These are phyloP conservation scores for Candida palmyrensis DNA, from an alignment of 805 yeast species.

Conservation along the genomic window DNA sequence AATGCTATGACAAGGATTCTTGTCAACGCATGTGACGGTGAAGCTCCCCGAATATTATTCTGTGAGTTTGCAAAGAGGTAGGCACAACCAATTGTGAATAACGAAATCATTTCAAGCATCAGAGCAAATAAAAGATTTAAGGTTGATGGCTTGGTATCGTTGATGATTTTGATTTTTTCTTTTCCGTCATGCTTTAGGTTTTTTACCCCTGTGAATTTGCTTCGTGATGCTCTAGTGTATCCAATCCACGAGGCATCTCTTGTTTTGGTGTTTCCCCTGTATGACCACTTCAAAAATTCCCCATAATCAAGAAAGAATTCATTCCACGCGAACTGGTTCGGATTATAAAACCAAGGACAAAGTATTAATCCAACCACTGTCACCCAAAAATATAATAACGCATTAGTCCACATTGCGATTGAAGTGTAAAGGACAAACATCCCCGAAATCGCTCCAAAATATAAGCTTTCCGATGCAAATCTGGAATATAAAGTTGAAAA, in stretches of 20 bases:
- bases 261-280: conserved; percentile 44
- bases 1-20: conserved; percentile 41
- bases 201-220: conserved; percentile 54
- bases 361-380: conserved; percentile 60
- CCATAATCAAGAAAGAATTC: conserved; percentile 71
- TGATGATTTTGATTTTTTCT: conserved; percentile 36
- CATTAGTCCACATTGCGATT: conserved; percentile 55
- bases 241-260: conserved; percentile 39
- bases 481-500: conserved; percentile 70
- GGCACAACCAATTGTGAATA: conserved; percentile 36
- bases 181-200: conserved; percentile 28
- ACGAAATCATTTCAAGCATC: conserved; percentile 31
- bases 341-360: conserved; percentile 73
- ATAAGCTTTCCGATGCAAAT: conserved; percentile 63
- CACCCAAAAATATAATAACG: conserved; percentile 66
- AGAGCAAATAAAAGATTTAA: conserved; percentile 38
- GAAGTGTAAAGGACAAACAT: conserved; percentile 53
- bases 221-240: conserved; percentile 46
- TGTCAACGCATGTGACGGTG: conserved; percentile 36
- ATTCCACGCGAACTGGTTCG: conserved; percentile 65
- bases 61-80: conserved; percentile 53
- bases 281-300: conserved; percentile 47
- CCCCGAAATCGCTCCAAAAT: conserved; percentile 54
- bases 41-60: conserved; percentile 32
- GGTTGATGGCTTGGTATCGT: conserved; percentile 47